phyloP scores from a whole-genome alignment of 176 grass and related monocot genomes.

The Oryza rufipogon region DNA sequence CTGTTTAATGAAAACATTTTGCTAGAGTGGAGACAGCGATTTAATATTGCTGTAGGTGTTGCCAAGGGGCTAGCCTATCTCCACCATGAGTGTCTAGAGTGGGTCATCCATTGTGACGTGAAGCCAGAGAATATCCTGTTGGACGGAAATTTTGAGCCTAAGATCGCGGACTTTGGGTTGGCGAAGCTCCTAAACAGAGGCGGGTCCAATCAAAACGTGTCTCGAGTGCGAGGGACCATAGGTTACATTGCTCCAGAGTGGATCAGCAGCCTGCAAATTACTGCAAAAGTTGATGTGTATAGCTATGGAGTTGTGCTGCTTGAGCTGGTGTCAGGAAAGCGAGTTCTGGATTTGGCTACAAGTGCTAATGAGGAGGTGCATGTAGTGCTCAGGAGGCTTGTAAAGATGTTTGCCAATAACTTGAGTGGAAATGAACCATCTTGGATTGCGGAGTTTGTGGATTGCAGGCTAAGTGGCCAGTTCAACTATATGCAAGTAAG shows the following conservation, averaged over 20 bases:
- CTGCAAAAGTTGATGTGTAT: slow-evolving; percentile 48
- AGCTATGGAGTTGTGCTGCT: slow-evolving; percentile 52
- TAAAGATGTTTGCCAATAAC: neutral
- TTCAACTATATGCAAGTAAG: neutral
- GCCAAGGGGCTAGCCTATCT: slow-evolving; percentile 56
- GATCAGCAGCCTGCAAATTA: slow-evolving; percentile 35
- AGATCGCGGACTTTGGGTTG: slow-evolving; percentile 49
- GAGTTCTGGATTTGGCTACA: slow-evolving; percentile 27
- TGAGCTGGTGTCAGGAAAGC: slow-evolving; percentile 38
- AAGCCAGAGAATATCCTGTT: slow-evolving; percentile 55
- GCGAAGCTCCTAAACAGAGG: slow-evolving; percentile 39
- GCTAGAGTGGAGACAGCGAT: slow-evolving; percentile 48
- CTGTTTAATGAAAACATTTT: slow-evolving; percentile 30
- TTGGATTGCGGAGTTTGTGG: neutral
- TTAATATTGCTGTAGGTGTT: slow-evolving; percentile 53
- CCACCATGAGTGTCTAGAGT: slow-evolving; percentile 56
- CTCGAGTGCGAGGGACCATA: slow-evolving; percentile 44
- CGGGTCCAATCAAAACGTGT: slow-evolving; percentile 33
- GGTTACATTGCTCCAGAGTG: slow-evolving; percentile 58
- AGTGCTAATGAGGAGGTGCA: slow-evolving; percentile 12
- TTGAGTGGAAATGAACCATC: neutral
- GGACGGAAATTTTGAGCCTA: slow-evolving; percentile 38
- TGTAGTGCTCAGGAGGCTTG: neutral
- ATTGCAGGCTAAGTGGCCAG: neutral
- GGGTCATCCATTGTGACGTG: slow-evolving; percentile 59